Evolutionary conservation across 257 asterid genomes (phyloP).

Genomic region (Penstemon newberryi): DNA sequence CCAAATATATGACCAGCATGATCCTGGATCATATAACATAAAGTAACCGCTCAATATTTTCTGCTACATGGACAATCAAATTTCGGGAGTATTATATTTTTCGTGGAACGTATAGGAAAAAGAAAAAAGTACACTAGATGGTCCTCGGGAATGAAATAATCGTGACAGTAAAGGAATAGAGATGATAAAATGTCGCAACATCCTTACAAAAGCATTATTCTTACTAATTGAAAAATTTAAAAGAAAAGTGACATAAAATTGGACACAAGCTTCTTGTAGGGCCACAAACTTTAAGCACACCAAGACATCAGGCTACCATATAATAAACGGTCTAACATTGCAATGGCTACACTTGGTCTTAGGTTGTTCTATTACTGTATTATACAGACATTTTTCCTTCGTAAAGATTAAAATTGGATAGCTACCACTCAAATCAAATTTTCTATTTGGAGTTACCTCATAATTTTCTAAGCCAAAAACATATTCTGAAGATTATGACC

Average conservation of each 20-base stretch:
- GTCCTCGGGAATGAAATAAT: constrained; percentile 4
- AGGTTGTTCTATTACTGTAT: not conserved
- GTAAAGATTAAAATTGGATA: not conserved
- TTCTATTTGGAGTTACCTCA: not conserved
- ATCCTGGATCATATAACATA: constrained; percentile 56
- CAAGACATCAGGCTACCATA: not conserved
- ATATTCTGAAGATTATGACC: not conserved
- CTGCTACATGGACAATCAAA: constrained; percentile 17
- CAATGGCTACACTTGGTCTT: no score
- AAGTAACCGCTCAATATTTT: constrained; percentile 2
- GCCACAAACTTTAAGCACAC: constrained; percentile 1
- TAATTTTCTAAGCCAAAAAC: not conserved
- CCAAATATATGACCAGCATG: constrained; percentile 99
- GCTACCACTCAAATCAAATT: not conserved
- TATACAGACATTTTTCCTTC: not conserved
- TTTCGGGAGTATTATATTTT: constrained; percentile 5
- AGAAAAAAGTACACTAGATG: not conserved
- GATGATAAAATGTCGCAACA: not conserved
- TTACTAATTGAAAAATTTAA: not conserved
- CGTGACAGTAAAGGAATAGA: not conserved
- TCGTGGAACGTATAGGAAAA: not conserved
- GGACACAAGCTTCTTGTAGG: constrained; percentile 15
- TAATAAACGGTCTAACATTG: no score
- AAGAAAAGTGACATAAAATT: not conserved
- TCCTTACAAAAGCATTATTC: not conserved